A percentile compares a stretch with the other conserved stretches of the same genome.
Conservation (phyloP, 1,284 basidiomycete species). For the Gyrodon tennesseensis region DNA sequence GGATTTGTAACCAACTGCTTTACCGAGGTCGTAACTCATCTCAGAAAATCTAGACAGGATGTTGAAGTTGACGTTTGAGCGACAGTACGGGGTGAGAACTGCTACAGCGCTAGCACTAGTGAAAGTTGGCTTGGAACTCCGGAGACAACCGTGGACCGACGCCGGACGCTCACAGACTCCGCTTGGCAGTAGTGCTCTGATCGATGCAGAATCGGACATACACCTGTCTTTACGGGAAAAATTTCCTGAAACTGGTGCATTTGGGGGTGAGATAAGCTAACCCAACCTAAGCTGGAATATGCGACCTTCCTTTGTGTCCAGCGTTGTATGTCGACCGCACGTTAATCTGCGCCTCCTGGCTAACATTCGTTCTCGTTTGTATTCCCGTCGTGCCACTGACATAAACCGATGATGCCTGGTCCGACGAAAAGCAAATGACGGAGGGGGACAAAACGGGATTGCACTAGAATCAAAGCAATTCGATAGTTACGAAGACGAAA, state of each 20-base stretch:
- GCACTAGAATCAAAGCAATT: neutral
- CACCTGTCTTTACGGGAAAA: neutral
- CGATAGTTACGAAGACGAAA: neutral
- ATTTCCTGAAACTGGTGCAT: neutral
- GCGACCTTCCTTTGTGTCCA: neutral
- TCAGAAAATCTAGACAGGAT: neutral
- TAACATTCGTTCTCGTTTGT: no score
- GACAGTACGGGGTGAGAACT: neutral
- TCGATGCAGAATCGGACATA: no score
- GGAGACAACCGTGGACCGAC: neutral
- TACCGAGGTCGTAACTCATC: constrained; percentile 41
- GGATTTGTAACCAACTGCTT: constrained; percentile 34
- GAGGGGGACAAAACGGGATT: neutral
- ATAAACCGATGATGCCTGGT: neutral
- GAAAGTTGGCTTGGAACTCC: neutral
- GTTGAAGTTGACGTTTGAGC: no score
- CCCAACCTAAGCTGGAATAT: neutral
- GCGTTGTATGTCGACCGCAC: no score
- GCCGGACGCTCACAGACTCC: no score
- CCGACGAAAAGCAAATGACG: neutral
- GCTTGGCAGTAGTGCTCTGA: no score
- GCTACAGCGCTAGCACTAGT: no score
- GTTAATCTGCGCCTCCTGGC: no score
- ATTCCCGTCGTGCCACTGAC: no score
- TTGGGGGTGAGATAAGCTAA: neutral